Evolutionary conservation across 495 filamentous ascomycete genomes (phyloP), one percentile per base, ranked within the genome.

Genomic region (Lasiosphaeriaceae sp.): DNA sequence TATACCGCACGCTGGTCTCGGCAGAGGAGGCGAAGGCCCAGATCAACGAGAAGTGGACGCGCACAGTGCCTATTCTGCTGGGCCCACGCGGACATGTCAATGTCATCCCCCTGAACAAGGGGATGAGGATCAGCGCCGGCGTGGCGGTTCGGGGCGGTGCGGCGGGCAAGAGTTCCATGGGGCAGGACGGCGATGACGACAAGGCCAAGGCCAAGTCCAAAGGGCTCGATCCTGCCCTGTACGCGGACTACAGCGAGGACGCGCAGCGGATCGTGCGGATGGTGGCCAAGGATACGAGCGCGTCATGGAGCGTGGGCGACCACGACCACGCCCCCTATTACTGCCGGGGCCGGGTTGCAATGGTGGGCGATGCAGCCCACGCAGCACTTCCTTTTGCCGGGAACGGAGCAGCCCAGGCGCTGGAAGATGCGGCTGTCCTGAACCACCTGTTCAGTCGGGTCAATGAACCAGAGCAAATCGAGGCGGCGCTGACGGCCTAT

Each of bases 291-390:
- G 65, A 71, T 41, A 66, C 63, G 9, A 70, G 61, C n/a, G 62
- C 71, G 3, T 69, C 66, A 3, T 72, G 69, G 71, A 56, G 55
- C 19, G 65, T 66, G 2, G 66, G 59, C 16, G 80, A 84, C 61
- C 81, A 82, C 21, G 74, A 82, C 34, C 76, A 79, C 19, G 74
- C 71, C 7, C 83, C 82, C 52, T 75, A 73, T 19, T 82, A 77
- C 44, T 64, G 71, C 20, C 70, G 71, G 1, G 71, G 74, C 14
- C 70, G 73, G 8, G 75, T 85, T 9, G 76, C 74, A 11, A 71
- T 83, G 49, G 53, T 85, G 49, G 83, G 83, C 17, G 84, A 86
- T 54, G 76, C 81, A 2, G 83, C 83, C 26, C 84, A 87, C 66
- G 76, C 83, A 2, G 74, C 83, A 39, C 67, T 86, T 6, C 83